Percentiles rank a stretch among this genome's conserved stretches.
phyloP scores from a whole-genome alignment of 805 yeast species.

The Debaryomyces tyrocola region DNA sequence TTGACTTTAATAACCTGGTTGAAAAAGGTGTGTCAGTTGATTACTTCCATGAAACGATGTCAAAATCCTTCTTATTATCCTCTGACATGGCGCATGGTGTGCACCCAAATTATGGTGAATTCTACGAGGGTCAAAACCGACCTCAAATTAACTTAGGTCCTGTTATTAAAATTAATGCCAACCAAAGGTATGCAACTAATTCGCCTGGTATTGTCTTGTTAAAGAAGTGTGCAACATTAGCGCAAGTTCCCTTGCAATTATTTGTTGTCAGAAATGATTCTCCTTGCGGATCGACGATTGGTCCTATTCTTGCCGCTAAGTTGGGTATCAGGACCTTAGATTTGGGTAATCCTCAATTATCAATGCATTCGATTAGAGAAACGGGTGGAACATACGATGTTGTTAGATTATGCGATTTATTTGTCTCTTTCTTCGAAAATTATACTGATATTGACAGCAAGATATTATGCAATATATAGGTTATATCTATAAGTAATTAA shows the following conservation, averaged over 20 bases:
- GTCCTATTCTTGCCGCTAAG: slow-evolving; percentile 87
- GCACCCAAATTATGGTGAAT: slow-evolving; percentile 83
- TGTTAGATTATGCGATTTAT: slow-evolving; percentile 58
- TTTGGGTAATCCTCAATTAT: slow-evolving; percentile 86
- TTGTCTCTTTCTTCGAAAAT: slow-evolving; percentile 56
- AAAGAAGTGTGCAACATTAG: slow-evolving; percentile 65
- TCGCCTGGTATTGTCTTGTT: slow-evolving; percentile 82
- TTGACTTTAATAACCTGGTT: slow-evolving; percentile 14
- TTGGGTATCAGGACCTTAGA: slow-evolving; percentile 87
- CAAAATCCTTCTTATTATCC: slow-evolving; percentile 83
- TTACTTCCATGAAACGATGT: slow-evolving; percentile 53
- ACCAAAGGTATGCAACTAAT: slow-evolving; percentile 93
- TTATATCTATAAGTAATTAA: background rate
- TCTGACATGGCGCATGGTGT: slow-evolving; percentile 98
- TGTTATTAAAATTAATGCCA: slow-evolving; percentile 89
- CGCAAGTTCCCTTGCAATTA: slow-evolving; percentile 80
- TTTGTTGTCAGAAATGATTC: slow-evolving; percentile 93
- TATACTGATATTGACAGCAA: slow-evolving; percentile 28
- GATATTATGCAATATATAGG: slow-evolving; percentile 22
- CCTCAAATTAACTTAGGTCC: slow-evolving; percentile 89
- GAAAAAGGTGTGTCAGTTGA: slow-evolving; percentile 24
- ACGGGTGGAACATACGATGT: slow-evolving; percentile 83
- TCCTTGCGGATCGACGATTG: slow-evolving; percentile 95
- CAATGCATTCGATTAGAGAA: slow-evolving; percentile 94
- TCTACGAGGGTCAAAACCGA: slow-evolving; percentile 74